Base-by-base conservation (phyloP, 169 alveolate species). In the Perkinsus chesapeaki region DNA sequence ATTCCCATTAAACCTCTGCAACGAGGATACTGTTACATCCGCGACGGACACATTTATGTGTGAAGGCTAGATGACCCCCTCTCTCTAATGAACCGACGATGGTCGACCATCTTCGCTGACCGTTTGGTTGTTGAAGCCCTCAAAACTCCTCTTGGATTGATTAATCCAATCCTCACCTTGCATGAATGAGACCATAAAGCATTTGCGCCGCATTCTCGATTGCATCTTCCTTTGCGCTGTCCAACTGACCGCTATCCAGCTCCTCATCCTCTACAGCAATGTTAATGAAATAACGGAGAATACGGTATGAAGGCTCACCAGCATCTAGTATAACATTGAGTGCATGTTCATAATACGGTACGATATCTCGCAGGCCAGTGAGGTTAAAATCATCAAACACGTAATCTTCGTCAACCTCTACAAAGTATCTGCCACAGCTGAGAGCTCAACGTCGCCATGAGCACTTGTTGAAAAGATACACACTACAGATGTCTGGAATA, bases 381-480 rank as follows among this genome's bases (percentile, higher is more conserved):
- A 95, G 92, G 92, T 97, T 97, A 93, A 95, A 95, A 48, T 95
- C 95, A 92, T 97, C 97, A 92, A 94, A 94, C 16, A 96, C 95
- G 91, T 94, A 97, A 5, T 96, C 97, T 39, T 96, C 96, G 92
- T 97, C 98, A 19, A 97, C 96, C 93, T 97, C 98, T 19, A 93
- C 94, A 31, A 97, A 96, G 94, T 60, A 60, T 34, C 82, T 60
- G 82, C 7, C 72, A 9, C 72, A 47, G 31, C 31, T 27, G 31
- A 27, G 27, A 7, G 7, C 12, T 34, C 82, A 60, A n/a, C n/a
- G n/a, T n/a, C n/a, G n/a, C n/a, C n/a, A n/a, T n/a, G n/a, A n/a
- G n/a, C n/a, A n/a, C n/a, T n/a, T n/a, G n/a, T n/a, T n/a, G n/a
- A n/a, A n/a, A n/a, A n/a, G n/a, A n/a, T n/a, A n/a, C n/a, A n/a